Evolutionary conservation across 345 rosid species (phyloP), one percentile per base, ranked within the genome.

Genomic region (Sonneratia caseolaris): DNA sequence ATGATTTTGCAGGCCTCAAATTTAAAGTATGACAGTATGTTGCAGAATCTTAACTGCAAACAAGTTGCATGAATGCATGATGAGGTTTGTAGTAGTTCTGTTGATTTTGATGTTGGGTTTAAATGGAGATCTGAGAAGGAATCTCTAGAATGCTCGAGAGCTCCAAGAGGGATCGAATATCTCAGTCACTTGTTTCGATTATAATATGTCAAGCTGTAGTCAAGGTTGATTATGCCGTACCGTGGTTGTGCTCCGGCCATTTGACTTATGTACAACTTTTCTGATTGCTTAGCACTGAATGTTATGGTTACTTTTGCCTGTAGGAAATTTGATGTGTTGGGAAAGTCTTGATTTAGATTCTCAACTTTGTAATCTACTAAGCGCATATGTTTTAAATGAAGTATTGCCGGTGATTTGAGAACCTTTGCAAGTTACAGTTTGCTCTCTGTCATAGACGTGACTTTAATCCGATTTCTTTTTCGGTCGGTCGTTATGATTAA

Each of bases 1-100:
- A 82, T 45, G 92, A 84, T 79, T 91, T 91, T 78, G 92, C 97
- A 18, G 87, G 86, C 49, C 66, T 84, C 22, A 56, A 82, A 62
- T 72, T 70, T 53, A 74, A 67, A 57, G 19, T 22, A 36, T 18
- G 18, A 18, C 22, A 22, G 13, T 14, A 22, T 1, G 22, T 11
- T 59, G 64, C 64, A 22, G 14, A 59, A 59, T 22, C 35, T 53
- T 53, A 10, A 24, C 15, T 11, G 64, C 64, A 10, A 5, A 24
- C 35, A 22, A 53, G 8, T 53, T 22, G 64, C 64, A 22, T 59
- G 22, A 2, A 59, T 12, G 8, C 64, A 59, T 22, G 18, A 15
- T 48, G 14, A 48, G 18, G 53, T 59, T 3, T 59, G 36, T 59
- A 12, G 36, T 24, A 22, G 7, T 59, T 7, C 36, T 21, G 11